phyloP scores from a whole-genome alignment of 179 eudicot species.

The Silene coronaria region DNA sequence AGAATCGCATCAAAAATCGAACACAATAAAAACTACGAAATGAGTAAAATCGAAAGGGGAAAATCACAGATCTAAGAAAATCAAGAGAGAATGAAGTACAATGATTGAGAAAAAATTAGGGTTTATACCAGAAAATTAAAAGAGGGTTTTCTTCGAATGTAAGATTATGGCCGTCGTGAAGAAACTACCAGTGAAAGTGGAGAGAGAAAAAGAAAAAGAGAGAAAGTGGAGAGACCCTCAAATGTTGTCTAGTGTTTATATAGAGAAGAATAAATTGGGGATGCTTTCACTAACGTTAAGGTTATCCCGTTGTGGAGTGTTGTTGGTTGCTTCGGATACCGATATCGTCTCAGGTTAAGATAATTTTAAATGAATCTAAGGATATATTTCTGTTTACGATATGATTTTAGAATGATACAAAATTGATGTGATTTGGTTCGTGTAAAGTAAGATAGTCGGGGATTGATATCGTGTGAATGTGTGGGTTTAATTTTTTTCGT shows the following conservation, averaged over 20 bases:
- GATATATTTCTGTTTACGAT: too few relatives aligned
- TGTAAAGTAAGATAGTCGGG: too few relatives aligned
- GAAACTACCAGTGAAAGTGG: background rate
- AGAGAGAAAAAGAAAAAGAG: slow-evolving; percentile 1
- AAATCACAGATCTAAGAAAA: background rate
- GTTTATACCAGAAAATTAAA: background rate
- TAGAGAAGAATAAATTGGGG: background rate
- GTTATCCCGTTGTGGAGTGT: background rate
- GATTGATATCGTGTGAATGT: too few relatives aligned
- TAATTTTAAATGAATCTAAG: too few relatives aligned
- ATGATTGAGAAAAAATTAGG: background rate
- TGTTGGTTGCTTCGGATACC: too few relatives aligned
- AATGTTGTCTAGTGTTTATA: background rate
- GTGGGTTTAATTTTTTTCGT: too few relatives aligned
- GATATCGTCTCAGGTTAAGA: too few relatives aligned
- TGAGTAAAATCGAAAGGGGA: background rate
- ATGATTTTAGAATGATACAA: too few relatives aligned
- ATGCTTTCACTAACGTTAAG: background rate
- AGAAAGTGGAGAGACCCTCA: background rate
- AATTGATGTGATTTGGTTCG: too few relatives aligned
- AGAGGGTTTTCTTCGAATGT: background rate
- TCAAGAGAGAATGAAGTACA: background rate
- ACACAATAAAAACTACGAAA: background rate
- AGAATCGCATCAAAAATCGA: background rate
- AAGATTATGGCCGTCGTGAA: background rate